These are phyloP conservation scores for Hyaloscypha bicolor DNA, from an alignment of 495 filamentous ascomycete genomes.

Conservation along the genomic window DNA sequence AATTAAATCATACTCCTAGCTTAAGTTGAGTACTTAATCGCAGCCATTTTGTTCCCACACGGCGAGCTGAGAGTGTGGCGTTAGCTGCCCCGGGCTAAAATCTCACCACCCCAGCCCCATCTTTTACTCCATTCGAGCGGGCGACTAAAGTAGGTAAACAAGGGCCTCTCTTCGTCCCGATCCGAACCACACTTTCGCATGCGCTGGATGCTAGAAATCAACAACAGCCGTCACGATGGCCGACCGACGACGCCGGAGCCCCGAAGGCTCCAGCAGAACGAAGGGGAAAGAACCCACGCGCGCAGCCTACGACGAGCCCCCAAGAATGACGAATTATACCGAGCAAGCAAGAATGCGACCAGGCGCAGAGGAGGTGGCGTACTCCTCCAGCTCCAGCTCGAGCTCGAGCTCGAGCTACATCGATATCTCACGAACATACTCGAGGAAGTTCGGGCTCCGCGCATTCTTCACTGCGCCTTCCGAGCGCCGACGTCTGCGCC, in stretches of 20 bases:
- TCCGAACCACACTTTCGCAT: background rate
- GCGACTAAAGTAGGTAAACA: conserved; percentile 6
- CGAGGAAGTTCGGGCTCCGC: conserved; percentile 18
- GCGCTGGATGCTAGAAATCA: background rate
- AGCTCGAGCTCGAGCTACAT: conserved; percentile 25
- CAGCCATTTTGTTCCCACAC: background rate
- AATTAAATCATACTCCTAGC: background rate
- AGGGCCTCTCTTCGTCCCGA: conserved; percentile 10
- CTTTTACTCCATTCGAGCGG: conserved; percentile 6
- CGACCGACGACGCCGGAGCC: conserved; percentile 13
- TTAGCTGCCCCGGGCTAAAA: conserved; percentile 2
- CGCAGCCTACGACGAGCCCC: conserved; percentile 20
- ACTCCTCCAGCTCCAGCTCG: conserved; percentile 22
- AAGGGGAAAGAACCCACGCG: conserved; percentile 4
- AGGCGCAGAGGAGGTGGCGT: conserved; percentile 8
- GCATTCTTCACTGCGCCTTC: conserved; percentile 36
- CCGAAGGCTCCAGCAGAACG: conserved; percentile 16
- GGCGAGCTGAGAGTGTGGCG: background rate
- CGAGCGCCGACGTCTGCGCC: conserved; percentile 37
- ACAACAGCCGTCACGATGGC: conserved; percentile 13
- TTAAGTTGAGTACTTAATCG: background rate
- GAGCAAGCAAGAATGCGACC: conserved; percentile 12
- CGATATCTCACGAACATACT: conserved; percentile 33
- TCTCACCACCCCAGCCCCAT: conserved; percentile 16
- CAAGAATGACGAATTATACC: background rate